Evolutionary conservation across 192 early-diverging fungal genomes (phyloP).

Genomic region (Umbelopsis ramanniana): DNA sequence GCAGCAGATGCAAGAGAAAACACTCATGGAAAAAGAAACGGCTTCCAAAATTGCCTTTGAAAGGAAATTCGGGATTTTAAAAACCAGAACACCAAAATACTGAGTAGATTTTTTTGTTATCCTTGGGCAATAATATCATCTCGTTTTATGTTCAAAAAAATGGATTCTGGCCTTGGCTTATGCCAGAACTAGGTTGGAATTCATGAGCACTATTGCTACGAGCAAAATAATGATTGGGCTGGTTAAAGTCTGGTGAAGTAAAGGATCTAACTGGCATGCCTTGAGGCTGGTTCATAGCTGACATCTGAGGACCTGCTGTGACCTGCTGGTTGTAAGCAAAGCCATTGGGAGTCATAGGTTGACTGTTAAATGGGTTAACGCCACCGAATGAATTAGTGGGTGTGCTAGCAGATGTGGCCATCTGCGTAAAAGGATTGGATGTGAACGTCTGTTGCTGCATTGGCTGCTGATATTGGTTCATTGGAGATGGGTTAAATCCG

Average conservation of each 20-base stretch:
- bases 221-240: neutral
- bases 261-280: neutral
- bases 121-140: neutral
- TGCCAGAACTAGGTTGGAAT: neutral
- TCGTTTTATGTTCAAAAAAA: conserved; percentile 17
- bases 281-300: neutral
- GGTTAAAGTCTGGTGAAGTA: conserved; percentile 14
- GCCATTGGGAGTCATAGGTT: conserved; percentile 3
- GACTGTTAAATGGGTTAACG: conserved; percentile 11
- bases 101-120: too few species aligned
- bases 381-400: conserved; percentile 20
- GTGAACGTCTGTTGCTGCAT: conserved; percentile 16
- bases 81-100: too few species aligned
- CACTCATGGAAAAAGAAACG: neutral
- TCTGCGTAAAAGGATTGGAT: conserved; percentile 21
- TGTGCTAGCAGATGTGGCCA: conserved; percentile 22
- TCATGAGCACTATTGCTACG: conserved; percentile 18
- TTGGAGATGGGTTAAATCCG: conserved; percentile 22
- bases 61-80: conserved; percentile 16
- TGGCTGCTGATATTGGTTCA: conserved; percentile 29
- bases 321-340: neutral
- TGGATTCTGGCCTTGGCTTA: conserved; percentile 6
- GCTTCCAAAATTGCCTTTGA: conserved; percentile 4
- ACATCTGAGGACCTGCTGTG: neutral
- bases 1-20: conserved; percentile 5